Conservation (phyloP, 345 rosid species). For the Carallia pectinifolia region DNA sequence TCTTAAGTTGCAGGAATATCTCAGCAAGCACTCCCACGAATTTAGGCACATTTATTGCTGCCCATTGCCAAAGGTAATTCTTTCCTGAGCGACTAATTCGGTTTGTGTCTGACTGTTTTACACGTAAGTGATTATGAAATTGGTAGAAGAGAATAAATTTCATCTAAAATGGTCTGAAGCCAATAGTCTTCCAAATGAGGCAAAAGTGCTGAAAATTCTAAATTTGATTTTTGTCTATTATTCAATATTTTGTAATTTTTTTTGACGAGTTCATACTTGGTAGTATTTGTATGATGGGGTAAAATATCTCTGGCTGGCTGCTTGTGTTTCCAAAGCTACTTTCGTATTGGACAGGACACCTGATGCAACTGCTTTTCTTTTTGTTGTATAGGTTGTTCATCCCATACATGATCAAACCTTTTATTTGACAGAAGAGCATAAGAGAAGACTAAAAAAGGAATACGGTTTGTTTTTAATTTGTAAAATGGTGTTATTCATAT, state of each 20-base stretch:
- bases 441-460: constrained; percentile 68
- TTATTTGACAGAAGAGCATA: constrained; percentile 57
- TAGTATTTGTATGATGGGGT: too few relatives aligned
- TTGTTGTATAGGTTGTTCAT: constrained; percentile 47
- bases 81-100: not conserved
- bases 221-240: too few relatives aligned
- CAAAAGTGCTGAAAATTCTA: too few relatives aligned
- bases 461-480: constrained; percentile 41
- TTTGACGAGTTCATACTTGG: too few relatives aligned
- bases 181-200: too few relatives aligned
- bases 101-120: not conserved
- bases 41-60: constrained; percentile 62
- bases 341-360: not conserved
- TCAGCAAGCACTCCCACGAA: constrained; percentile 59
- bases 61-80: constrained; percentile 54
- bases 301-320: not conserved
- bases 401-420: constrained; percentile 75
- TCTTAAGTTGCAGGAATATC: constrained; percentile 60
- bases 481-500: not conserved
- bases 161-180: too few relatives aligned
- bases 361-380: not conserved
- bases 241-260: too few relatives aligned
- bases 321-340: not conserved
- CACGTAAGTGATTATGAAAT: not conserved
- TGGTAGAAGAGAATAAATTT: too few relatives aligned